phyloP scores from a whole-genome alignment of 305 asterid species.

The Rubia tinctorum region DNA sequence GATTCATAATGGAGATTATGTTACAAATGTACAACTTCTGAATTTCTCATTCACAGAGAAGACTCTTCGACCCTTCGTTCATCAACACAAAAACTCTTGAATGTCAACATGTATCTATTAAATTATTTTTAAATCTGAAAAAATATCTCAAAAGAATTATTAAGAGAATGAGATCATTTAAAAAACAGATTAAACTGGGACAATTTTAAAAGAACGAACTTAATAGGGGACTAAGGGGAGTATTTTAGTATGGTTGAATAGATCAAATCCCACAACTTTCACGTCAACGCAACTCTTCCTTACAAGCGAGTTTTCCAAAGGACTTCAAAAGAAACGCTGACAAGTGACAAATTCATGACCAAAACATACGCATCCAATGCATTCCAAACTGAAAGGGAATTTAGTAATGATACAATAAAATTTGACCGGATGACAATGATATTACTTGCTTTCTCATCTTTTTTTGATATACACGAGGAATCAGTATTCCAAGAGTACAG shows the following conservation, averaged over 20 bases:
- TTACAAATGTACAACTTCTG: no score
- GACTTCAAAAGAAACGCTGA: background rate
- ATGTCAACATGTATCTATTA: no score
- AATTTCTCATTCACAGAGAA: no score
- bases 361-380: background rate
- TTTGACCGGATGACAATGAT: background rate
- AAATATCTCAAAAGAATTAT: no score
- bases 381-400: background rate
- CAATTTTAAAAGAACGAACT: no score
- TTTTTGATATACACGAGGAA: background rate
- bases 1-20: no score
- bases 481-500: background rate
- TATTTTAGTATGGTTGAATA: background rate
- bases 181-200: no score
- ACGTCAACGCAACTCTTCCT: background rate
- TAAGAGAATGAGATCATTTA: no score
- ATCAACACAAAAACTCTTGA: no score
- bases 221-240: no score
- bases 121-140: no score
- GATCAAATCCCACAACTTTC: background rate
- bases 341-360: background rate
- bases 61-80: no score
- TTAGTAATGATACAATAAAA: background rate
- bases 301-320: background rate
- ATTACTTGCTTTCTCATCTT: background rate